Evolutionary conservation across 2,329 filamentous ascomycete species (phyloP), one percentile per base, ranked within the genome.

Genomic region (Fusarium miscanthi): DNA sequence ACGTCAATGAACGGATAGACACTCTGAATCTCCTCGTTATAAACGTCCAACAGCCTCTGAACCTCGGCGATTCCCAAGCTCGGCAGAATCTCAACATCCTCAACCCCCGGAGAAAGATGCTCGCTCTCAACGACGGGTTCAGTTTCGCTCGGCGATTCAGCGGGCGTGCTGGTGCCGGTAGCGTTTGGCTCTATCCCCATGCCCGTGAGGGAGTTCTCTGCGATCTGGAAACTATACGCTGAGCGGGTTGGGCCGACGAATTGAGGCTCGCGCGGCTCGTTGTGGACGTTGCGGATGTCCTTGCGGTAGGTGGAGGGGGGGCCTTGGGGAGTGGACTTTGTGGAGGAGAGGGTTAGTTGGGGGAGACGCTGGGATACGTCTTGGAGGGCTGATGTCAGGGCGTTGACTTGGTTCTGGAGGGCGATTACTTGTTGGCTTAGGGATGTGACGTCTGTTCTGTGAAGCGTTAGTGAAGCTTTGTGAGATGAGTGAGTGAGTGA

Each of bases 141-240:
- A 2, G 59, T 56, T 6, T 41, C 59, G 6, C 40, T 56, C 0
- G 62, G 62, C 0, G 62, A 65, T 33, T 25, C 43, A 8, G 35
- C 60, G 0, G 59, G 59, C 2, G 59, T 62, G 8, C 46, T 46
- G 3, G 48, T 37, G 0, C 9, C 14, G 5, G 62, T 63, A 3
- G 25, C 38, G 16, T 38, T 37, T 2, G 25, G 57, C 12, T 46
- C 62, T 3, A 64, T 63, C 0, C 62, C 62, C 62, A 64, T 64
- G 1, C 63, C 63, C 0, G 42, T 48, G 10, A 66, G 49, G 2
- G 63, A 66, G 19, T 66, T 64, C 1, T 66, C 63, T 0, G 63
- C 63, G 11, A 66, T 66, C n/a, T 66, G 63, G 17, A 66, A 66
- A 11, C 63, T 64, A 8, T 56, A 66, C 3, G 63, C 63, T 9